Base-by-base conservation (phyloP, 2,329 filamentous ascomycete species). In the Phaeophleospora eucalypticola region DNA sequence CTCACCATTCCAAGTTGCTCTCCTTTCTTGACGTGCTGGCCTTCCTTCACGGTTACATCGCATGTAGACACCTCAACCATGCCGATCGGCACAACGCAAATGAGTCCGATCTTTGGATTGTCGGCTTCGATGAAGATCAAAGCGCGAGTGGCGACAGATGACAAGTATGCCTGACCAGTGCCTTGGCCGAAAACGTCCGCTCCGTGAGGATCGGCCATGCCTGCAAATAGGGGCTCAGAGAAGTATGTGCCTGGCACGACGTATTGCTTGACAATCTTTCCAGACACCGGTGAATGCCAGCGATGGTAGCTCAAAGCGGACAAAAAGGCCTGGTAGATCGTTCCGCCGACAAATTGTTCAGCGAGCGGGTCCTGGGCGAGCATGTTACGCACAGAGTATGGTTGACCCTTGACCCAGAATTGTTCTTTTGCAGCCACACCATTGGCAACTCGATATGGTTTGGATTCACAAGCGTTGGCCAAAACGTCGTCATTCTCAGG, bases 1-100 rank as follows among this genome's bases (percentile, higher is more conserved):
- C 89, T 86, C 66, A 89, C 89, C 84, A 87, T 88, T 35, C 86
- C 86, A 33, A 82, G 71, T 68, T 88, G 70, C 3, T 88, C 78
- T 1, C 86, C 86, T 71, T 88, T 89, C 43, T 72, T 71, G n/a
- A 89, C 61, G 43, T 75, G 73, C 61, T 88, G 75, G 0, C 83
- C 84, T 59, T 82, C 78, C 56, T 74, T 74, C 9, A 87, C 83
- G 0, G 80, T 84, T 39, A 87, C 81, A 42, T 88, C 83, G 58
- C 84, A 88, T 0, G 83, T 66, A 12, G 39, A 45, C 9, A 89
- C 85, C 66, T 90, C 86, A 35, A 81, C 82, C 86, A 89, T 89
- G 1, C 86, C 86, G 3, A 89, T 77, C 1, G 78, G 81, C 10
- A 89, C 69, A 53, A 89, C 84, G 0, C 77, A 82, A 73, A 89